phyloP scores from a whole-genome alignment of 768 basidiomycete genomes.

The Tricholoma sp. region DNA sequence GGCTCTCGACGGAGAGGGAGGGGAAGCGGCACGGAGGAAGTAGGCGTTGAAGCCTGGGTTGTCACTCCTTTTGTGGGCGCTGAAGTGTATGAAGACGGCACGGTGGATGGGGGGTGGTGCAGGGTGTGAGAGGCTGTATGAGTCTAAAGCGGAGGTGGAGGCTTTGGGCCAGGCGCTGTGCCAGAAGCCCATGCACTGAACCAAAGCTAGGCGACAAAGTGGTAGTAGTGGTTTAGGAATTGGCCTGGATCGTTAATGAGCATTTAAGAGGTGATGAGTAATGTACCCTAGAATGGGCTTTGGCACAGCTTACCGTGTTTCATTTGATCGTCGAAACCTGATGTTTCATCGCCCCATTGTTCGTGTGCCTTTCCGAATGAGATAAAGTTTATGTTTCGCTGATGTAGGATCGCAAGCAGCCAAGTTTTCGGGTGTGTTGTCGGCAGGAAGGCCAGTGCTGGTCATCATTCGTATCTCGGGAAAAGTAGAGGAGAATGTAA shows the following conservation, averaged over 20 bases:
- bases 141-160: conserved; percentile 14
- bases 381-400: conserved; percentile 57
- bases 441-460: conserved; percentile 57
- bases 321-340: conserved; percentile 67
- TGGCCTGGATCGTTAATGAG: conserved; percentile 68
- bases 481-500: conserved; percentile 46
- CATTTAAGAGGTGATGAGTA: conserved; percentile 26
- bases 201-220: conserved; percentile 78
- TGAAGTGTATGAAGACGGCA: conserved; percentile 64
- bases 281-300: background rate
- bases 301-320: conserved; percentile 48
- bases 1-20: conserved; percentile 58
- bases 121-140: conserved; percentile 7
- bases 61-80: conserved; percentile 68
- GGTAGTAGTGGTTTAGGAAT: conserved; percentile 85
- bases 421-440: conserved; percentile 59
- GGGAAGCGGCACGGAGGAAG: conserved; percentile 71
- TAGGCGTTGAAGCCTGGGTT: conserved; percentile 71
- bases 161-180: conserved; percentile 39
- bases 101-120: conserved; percentile 56
- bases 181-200: conserved; percentile 74
- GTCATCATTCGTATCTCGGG: conserved; percentile 56
- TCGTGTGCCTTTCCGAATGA: conserved; percentile 51
- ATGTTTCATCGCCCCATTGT: conserved; percentile 55
- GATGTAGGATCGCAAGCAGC: conserved; percentile 61